phyloP scores from a whole-genome alignment of 345 rosid species.

The Triadica sebifera region DNA sequence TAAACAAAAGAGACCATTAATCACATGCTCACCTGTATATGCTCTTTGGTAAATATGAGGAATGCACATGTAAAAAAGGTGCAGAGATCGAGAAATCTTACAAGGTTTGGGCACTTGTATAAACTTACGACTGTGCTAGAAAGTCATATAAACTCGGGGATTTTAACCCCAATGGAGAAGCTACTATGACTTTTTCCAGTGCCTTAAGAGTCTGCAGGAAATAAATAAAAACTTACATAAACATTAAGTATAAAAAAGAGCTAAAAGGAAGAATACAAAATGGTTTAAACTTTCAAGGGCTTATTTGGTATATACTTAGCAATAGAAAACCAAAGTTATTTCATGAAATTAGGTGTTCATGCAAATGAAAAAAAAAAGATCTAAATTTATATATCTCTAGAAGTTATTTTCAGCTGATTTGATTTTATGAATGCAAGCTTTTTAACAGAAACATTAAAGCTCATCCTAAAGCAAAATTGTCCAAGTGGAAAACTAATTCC shows the following conservation, averaged over 20 bases:
- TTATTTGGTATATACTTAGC: not conserved
- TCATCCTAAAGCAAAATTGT: not conserved
- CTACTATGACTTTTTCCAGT: slow-evolving; percentile 76
- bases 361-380: not conserved
- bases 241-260: not conserved
- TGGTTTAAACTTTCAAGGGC: not conserved
- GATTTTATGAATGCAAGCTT: not conserved
- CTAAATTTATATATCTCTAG: not conserved
- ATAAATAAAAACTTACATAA: not conserved
- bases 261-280: not conserved
- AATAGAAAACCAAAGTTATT: slow-evolving; percentile 8
- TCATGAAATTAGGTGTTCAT: not conserved
- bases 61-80: slow-evolving; percentile 10
- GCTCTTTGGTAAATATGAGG: slow-evolving; percentile 89
- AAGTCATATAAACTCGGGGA: slow-evolving; percentile 56
- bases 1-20: not conserved
- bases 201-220: slow-evolving; percentile 67
- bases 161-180: slow-evolving; percentile 89
- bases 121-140: not conserved
- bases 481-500: not conserved
- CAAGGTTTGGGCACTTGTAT: not conserved
- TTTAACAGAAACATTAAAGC: not conserved
- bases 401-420: not conserved
- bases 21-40: slow-evolving; percentile 58
- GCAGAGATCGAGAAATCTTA: slow-evolving; percentile 6